phyloP scores from a whole-genome alignment of 106 monocot genomes.

The Acorus gramineus region DNA sequence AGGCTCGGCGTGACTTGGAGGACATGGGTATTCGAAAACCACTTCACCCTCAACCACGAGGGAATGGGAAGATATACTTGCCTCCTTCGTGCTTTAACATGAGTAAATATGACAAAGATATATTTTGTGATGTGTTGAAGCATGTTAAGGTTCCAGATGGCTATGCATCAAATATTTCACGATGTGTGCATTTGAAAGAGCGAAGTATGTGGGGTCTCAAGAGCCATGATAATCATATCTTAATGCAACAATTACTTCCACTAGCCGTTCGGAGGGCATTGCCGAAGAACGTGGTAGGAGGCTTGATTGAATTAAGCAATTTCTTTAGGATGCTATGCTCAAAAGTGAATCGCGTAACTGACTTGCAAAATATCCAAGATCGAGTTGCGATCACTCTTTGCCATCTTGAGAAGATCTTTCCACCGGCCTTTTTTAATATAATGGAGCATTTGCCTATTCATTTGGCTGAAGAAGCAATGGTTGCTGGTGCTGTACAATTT shows the following conservation, averaged over 20 bases:
- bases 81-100: background rate
- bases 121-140: background rate
- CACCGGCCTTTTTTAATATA: slow-evolving; percentile 2
- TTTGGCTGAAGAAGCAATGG: background rate
- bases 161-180: background rate
- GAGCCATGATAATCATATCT: slow-evolving; percentile 2
- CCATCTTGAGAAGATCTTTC: slow-evolving; percentile 1
- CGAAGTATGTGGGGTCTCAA: background rate
- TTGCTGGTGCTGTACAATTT: slow-evolving; percentile 1
- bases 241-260: slow-evolving; percentile 3
- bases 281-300: background rate
- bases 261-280: background rate
- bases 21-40: background rate
- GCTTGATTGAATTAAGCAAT: background rate
- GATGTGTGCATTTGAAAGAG: background rate
- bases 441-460: slow-evolving; percentile 3
- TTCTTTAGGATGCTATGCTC: slow-evolving; percentile 1
- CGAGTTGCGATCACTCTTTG: background rate
- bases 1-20: background rate
- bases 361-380: background rate
- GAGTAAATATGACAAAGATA: background rate
- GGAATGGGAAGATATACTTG: background rate
- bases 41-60: background rate
- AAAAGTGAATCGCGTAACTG: background rate
- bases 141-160: slow-evolving; percentile 1